These are phyloP conservation scores for Acer campestre DNA, from an alignment of 345 rosid species.

Conservation along the genomic window DNA sequence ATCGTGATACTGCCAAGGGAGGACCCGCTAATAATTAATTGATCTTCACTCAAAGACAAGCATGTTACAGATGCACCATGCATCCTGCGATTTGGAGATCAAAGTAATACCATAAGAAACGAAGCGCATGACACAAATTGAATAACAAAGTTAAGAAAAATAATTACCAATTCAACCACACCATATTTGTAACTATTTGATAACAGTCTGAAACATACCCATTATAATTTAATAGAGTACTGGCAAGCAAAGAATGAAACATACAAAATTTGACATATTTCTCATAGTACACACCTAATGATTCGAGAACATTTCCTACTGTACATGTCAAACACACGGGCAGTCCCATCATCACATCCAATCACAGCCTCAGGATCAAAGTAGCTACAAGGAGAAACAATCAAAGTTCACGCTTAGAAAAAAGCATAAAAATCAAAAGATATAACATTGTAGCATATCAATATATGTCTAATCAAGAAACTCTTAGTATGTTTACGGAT, in stretches of 20 bases:
- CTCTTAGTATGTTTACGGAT: constrained; percentile 4
- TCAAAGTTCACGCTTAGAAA: constrained; percentile 6
- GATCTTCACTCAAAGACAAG: constrained; percentile 69
- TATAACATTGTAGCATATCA: neutral
- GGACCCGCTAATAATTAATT: constrained; percentile 69
- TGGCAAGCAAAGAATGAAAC: neutral
- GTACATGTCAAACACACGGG: constrained; percentile 91
- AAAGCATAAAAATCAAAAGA: neutral
- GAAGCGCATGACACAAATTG: neutral
- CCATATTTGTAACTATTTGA: neutral
- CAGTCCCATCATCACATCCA: constrained; percentile 94
- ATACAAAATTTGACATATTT: neutral
- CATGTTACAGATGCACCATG: constrained; percentile 71
- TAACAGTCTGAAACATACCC: neutral
- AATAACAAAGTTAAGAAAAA: neutral
- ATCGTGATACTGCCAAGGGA: constrained; percentile 72
- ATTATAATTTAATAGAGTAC: neutral
- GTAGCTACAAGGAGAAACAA: constrained; percentile 49
- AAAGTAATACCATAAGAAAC: constrained; percentile 9
- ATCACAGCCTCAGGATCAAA: constrained; percentile 88
- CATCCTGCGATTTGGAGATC: constrained; percentile 53
- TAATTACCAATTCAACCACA: neutral
- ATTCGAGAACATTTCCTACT: constrained; percentile 80
- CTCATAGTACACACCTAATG: constrained; percentile 47
- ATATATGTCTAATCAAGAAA: neutral